Evolutionary conservation across 192 early-diverging fungal species (phyloP).

Genomic region (Coemansia sp.): DNA sequence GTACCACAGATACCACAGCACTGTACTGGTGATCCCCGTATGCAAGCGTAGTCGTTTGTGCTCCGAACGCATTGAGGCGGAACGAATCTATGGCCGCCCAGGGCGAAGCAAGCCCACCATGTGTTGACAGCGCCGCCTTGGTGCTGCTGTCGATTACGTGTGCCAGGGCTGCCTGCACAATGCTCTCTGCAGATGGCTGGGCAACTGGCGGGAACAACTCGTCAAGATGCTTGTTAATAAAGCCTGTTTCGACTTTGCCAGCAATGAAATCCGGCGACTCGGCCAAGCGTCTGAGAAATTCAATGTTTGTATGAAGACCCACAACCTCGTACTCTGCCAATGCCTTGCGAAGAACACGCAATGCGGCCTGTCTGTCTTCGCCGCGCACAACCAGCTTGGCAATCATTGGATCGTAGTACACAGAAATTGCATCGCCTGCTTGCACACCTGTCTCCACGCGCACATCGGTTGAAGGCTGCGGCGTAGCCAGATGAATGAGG

Average conservation of each 20-base stretch:
- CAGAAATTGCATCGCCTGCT: constrained; percentile 86
- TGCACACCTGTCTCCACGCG: constrained; percentile 92
- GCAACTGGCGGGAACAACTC: constrained; percentile 59
- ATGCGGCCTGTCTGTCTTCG: constrained; percentile 75
- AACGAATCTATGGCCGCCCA: constrained; percentile 53
- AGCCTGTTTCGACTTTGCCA: constrained; percentile 92
- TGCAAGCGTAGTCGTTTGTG: constrained; percentile 20
- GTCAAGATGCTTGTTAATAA: constrained; percentile 76
- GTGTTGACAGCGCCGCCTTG: constrained; percentile 2
- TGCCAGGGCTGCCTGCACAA: constrained; percentile 71
- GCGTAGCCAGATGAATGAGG: constrained; percentile 75
- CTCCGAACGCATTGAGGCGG: constrained; percentile 45
- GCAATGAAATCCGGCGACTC: constrained; percentile 79
- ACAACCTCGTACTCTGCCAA: constrained; percentile 87
- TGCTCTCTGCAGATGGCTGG: constrained; percentile 33
- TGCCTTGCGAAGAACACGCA: constrained; percentile 76
- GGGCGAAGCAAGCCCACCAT: constrained; percentile 22
- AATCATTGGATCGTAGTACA: constrained; percentile 96
- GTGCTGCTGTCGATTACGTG: constrained; percentile 40
- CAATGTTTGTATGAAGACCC: constrained; percentile 90
- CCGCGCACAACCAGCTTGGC: constrained; percentile 90
- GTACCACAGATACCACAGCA: constrained; percentile 19
- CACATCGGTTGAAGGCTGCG: constrained; percentile 59
- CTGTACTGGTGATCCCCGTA: constrained; percentile 27
- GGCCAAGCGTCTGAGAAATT: constrained; percentile 79